phyloP scores from a whole-genome alignment of 257 asterid genomes.

The Gentiana straminea region DNA sequence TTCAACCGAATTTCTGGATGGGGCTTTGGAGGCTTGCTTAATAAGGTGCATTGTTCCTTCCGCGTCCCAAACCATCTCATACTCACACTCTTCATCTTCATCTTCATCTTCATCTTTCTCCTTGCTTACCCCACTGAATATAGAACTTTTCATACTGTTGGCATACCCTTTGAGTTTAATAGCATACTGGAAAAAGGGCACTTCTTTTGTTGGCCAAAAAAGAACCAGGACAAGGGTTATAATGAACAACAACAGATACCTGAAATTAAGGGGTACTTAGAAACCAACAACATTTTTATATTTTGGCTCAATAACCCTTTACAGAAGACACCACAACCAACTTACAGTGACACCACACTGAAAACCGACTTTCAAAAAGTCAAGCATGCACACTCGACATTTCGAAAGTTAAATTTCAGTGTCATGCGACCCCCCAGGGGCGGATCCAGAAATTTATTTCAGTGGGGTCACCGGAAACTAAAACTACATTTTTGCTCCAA shows the following conservation, averaged over 20 bases:
- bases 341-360: no score
- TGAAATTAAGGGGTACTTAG: slow-evolving; percentile 18
- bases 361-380: no score
- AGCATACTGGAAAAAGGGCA: slow-evolving; percentile 25
- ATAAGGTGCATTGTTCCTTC: slow-evolving; percentile 97
- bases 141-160: slow-evolving; percentile 26
- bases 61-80: slow-evolving; percentile 92
- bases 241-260: slow-evolving; percentile 68
- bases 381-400: no score
- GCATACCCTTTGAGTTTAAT: slow-evolving; percentile 26
- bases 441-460: no score
- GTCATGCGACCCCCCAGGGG: no score
- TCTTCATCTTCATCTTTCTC: slow-evolving; percentile 83
- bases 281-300: no score
- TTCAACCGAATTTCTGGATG: slow-evolving; percentile 22
- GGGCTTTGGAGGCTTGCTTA: slow-evolving; percentile 49
- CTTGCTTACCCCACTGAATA: slow-evolving; percentile 34
- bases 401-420: no score
- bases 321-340: no score
- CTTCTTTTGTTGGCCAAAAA: slow-evolving; percentile 63
- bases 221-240: slow-evolving; percentile 50
- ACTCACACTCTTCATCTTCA: slow-evolving; percentile 76
- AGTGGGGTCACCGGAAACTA: no score
- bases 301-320: no score
- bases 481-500: no score